A percentile compares a stretch with the other conserved stretches of the same genome.
phyloP scores from a whole-genome alignment of 2,329 filamentous ascomycete species.

The Penicillium vulpinum region DNA sequence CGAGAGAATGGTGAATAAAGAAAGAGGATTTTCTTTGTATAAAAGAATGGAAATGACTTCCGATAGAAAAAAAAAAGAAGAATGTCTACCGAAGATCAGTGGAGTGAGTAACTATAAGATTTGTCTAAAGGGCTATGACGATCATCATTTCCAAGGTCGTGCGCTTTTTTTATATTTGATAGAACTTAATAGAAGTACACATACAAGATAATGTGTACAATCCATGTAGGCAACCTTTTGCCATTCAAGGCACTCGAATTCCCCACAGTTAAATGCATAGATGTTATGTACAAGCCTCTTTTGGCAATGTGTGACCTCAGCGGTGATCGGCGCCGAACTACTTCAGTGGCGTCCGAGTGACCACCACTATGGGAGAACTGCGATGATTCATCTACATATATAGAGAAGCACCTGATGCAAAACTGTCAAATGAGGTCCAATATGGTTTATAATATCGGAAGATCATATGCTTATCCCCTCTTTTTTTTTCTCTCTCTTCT shows the following conservation, averaged over 20 bases:
- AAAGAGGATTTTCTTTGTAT: background rate
- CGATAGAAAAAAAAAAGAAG: background rate
- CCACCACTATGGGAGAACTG: background rate
- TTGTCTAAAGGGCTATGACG: too few species aligned
- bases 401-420: background rate
- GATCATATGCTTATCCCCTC: background rate
- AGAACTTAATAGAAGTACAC: background rate
- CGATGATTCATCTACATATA: background rate
- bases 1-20: conserved; percentile 1
- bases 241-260: background rate
- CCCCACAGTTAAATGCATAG: background rate
- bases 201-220: background rate
- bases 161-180: background rate
- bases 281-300: background rate
- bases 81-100: conserved; percentile 3
- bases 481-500: background rate
- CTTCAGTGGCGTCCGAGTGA: conserved; percentile 1
- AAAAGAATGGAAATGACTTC: conserved; percentile 9
- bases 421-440: background rate
- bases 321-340: background rate
- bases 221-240: background rate
- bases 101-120: conserved; percentile 8
- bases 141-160: too few species aligned
- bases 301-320: background rate
- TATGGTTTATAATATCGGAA: background rate